Conservation (phyloP, 2,329 filamentous ascomycete genomes). For the Teratosphaeriaceae sp. region DNA sequence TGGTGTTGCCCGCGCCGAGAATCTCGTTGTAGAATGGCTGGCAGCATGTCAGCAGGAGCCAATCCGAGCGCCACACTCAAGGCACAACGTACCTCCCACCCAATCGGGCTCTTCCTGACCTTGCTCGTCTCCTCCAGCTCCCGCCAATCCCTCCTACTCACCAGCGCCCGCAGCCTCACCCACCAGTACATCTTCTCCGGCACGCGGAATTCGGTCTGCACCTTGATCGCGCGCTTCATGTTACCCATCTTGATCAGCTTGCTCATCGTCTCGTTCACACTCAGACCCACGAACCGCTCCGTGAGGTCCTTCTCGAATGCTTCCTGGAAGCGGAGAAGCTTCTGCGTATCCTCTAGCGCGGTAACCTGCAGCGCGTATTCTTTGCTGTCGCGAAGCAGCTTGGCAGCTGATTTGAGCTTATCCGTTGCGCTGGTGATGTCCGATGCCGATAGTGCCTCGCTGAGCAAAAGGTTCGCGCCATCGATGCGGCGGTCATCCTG, state of each 20-base stretch:
- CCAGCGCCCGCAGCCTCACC: slow-evolving; percentile 75
- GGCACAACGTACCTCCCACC: slow-evolving; percentile 70
- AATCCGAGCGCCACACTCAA: background rate
- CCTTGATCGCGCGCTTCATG: slow-evolving; percentile 75
- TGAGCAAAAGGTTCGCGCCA: slow-evolving; percentile 78
- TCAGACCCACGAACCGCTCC: slow-evolving; percentile 65
- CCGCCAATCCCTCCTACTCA: slow-evolving; percentile 84
- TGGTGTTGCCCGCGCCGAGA: slow-evolving; percentile 80
- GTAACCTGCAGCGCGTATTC: slow-evolving; percentile 69
- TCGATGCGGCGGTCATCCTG: slow-evolving; percentile 90
- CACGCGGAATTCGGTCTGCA: slow-evolving; percentile 88
- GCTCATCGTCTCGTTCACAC: slow-evolving; percentile 87
- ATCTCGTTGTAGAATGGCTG: slow-evolving; percentile 89
- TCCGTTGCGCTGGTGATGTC: slow-evolving; percentile 66
- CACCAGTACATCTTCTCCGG: slow-evolving; percentile 88
- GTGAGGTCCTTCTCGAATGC: slow-evolving; percentile 75
- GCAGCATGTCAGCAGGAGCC: slow-evolving; percentile 12
- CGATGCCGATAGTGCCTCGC: slow-evolving; percentile 70
- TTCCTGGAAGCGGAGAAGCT: slow-evolving; percentile 79
- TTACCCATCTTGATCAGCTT: slow-evolving; percentile 78
- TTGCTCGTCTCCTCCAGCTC: slow-evolving; percentile 83
- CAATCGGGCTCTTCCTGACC: slow-evolving; percentile 79
- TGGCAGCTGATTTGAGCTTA: slow-evolving; percentile 80
- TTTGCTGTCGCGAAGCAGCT: slow-evolving; percentile 75
- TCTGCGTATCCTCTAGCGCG: slow-evolving; percentile 70